Conservation (phyloP, 2,329 filamentous ascomycete genomes). For the Madurella fahalii region DNA sequence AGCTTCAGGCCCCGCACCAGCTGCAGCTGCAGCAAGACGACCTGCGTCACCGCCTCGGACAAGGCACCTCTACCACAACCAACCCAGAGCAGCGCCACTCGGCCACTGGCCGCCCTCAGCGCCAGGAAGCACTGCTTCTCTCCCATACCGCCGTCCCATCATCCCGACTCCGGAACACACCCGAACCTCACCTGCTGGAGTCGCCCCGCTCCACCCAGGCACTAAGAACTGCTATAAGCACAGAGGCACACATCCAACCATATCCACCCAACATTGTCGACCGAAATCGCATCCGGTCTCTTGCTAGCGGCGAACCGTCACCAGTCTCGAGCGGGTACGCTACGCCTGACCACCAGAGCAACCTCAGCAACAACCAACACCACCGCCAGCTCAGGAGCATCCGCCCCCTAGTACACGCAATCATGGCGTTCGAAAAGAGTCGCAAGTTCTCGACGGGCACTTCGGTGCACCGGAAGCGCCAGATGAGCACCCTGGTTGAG, state of each 20-base stretch:
- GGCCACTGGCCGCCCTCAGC: not conserved
- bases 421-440: conserved; percentile 28
- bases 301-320: conserved; percentile 11
- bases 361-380: not conserved
- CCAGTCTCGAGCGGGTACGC: conserved; percentile 2
- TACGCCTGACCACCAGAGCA: not conserved
- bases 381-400: conserved; percentile 11
- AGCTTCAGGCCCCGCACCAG: not conserved
- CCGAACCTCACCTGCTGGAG: not conserved
- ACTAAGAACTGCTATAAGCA: conserved; percentile 1
- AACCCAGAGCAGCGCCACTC: not conserved
- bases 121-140: not conserved
- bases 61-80: not conserved
- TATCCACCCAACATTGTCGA: not conserved
- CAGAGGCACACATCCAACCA: not conserved
- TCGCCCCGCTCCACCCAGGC: not conserved
- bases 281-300: conserved; percentile 7
- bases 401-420: conserved; percentile 20
- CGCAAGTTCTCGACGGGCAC: conserved; percentile 44
- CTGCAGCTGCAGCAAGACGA: conserved; percentile 14
- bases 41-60: conserved; percentile 15
- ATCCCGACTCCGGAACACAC: not conserved
- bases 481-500: conserved; percentile 44
- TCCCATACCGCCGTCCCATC: not conserved
- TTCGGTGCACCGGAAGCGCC: conserved; percentile 43